Evolutionary conservation across 768 basidiomycete species (phyloP).

Genomic region (Amyloporia xantha): DNA sequence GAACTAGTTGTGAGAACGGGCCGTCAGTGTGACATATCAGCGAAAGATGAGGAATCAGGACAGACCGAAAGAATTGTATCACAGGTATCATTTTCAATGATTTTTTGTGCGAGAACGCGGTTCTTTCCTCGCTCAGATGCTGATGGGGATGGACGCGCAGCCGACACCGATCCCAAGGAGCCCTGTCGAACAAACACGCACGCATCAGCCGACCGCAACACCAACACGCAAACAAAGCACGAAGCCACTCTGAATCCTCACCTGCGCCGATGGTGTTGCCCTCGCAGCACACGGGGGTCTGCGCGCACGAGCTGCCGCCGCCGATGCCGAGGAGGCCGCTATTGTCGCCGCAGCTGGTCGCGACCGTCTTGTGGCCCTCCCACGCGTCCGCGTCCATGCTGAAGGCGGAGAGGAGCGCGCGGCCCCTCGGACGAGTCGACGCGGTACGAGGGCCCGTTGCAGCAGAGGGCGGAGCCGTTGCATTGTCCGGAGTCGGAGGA

Average conservation of each 20-base stretch:
- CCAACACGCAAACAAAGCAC: background rate
- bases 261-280: background rate
- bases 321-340: background rate
- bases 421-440: background rate
- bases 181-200: background rate
- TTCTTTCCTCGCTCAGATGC: background rate
- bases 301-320: background rate
- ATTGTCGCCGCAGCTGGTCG: background rate
- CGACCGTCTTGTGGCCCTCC: too few relatives aligned
- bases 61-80: too few relatives aligned
- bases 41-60: too few relatives aligned
- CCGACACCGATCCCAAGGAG: background rate
- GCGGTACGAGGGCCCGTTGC: background rate
- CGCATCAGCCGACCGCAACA: background rate
- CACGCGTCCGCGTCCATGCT: too few relatives aligned
- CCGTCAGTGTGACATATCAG: too few relatives aligned
- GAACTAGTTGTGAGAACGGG: too few relatives aligned
- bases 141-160: background rate
- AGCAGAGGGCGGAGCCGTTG: background rate
- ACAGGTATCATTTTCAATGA: too few relatives aligned
- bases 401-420: background rate
- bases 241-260: too few relatives aligned
- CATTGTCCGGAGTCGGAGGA: background rate
- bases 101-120: too few relatives aligned
- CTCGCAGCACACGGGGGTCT: background rate